A percentile compares a stretch with the other conserved stretches of the same genome.
These are phyloP conservation scores for Beauveria bassiana DNA, from an alignment of 2,329 filamentous ascomycete genomes.

Conservation along the genomic window DNA sequence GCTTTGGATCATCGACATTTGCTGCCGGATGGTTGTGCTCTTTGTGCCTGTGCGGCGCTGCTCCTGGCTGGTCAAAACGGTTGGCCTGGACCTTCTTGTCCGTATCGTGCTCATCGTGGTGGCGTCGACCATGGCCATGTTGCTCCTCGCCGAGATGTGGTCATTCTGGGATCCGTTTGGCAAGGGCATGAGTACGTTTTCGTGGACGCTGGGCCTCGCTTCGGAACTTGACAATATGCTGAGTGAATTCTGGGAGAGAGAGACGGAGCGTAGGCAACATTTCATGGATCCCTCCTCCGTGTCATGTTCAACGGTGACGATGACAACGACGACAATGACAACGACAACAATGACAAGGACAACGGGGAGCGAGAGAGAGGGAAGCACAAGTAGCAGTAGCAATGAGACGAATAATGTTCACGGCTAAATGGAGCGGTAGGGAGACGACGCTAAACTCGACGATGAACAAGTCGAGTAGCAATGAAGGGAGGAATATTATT, in stretches of 20 bases:
- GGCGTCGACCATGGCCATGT: slow-evolving; percentile 13
- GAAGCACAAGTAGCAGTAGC: no score
- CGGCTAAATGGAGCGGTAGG: no score
- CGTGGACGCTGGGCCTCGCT: slow-evolving; percentile 22
- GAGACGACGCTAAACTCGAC: no score
- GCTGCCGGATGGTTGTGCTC: slow-evolving; percentile 12
- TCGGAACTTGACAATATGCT: slow-evolving; percentile 21
- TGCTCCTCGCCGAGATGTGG: slow-evolving; percentile 18
- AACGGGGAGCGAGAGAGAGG: no score
- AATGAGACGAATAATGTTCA: no score
- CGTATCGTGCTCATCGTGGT: slow-evolving; percentile 6
- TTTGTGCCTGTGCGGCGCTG: slow-evolving; percentile 16
- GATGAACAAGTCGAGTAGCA: no score
- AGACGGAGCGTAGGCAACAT: slow-evolving; percentile 1
- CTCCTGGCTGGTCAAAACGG: slow-evolving; percentile 13
- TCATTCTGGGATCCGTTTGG: slow-evolving; percentile 21
- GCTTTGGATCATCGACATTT: slow-evolving; percentile 14
- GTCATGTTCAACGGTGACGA: neutral
- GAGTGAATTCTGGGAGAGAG: slow-evolving; percentile 20
- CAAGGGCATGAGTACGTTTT: slow-evolving; percentile 16
- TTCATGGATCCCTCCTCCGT: neutral
- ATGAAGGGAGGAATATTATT: no score
- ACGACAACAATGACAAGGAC: neutral
- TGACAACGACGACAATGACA: neutral
- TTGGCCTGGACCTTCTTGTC: neutral